A percentile compares a stretch with the other conserved stretches of the same genome.
phyloP scores from a whole-genome alignment of 257 asterid genomes.

The Nicotiana tomentosiformis region DNA sequence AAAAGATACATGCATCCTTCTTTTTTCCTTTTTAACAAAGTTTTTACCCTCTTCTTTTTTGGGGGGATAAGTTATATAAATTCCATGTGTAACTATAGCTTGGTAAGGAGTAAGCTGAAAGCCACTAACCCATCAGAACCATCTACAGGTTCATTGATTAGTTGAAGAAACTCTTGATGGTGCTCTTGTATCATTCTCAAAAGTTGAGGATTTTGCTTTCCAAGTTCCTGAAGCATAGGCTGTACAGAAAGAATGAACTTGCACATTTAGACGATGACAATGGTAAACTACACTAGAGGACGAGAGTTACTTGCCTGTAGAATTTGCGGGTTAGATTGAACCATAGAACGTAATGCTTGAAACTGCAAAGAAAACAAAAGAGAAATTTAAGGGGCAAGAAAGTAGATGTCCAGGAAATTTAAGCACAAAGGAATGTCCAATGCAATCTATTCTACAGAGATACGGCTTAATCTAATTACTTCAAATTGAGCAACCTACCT shows the following conservation, averaged over 20 bases:
- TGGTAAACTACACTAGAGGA: constrained; percentile 1
- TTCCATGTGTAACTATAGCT: neutral
- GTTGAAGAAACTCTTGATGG: constrained; percentile 83
- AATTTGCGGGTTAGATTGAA: constrained; percentile 82
- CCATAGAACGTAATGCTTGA: constrained; percentile 85
- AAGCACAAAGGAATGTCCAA: neutral
- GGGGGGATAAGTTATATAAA: no score
- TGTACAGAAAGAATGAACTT: constrained; percentile 20
- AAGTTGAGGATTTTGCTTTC: constrained; percentile 81
- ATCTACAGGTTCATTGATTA: constrained; percentile 79
- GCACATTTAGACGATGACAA: neutral
- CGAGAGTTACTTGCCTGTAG: constrained; percentile 50
- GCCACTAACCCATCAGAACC: constrained; percentile 67
- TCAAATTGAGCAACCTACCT: no score
- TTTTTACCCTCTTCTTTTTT: neutral
- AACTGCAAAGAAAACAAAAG: constrained; percentile 41
- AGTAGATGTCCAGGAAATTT: neutral
- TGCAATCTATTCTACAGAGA: neutral
- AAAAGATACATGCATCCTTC: no score
- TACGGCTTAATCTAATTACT: no score
- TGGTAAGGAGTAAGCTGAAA: neutral
- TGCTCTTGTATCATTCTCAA: constrained; percentile 74
- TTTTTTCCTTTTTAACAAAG: no score
- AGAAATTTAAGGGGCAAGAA: neutral
- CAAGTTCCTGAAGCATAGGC: constrained; percentile 97